Percentiles rank a stretch among this genome's conserved stretches.
These are phyloP conservation scores for Xylaria sp. DNA, from an alignment of 2,329 filamentous ascomycete species.

Conservation along the genomic window DNA sequence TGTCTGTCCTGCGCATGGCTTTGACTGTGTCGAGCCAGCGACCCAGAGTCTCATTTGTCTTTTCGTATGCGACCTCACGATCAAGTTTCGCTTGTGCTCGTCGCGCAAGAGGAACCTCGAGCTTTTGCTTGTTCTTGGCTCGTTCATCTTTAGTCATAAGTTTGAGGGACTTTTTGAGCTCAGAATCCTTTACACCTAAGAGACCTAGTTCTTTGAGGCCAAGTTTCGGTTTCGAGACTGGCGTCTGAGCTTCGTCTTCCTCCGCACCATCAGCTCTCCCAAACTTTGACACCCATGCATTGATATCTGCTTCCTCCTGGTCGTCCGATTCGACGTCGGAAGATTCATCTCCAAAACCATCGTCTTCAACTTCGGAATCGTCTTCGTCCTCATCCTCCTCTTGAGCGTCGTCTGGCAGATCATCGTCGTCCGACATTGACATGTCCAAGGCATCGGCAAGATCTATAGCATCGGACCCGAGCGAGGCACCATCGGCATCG, in stretches of 20 bases:
- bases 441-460: conserved; percentile 66
- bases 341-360: conserved; percentile 53
- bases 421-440: conserved; percentile 60
- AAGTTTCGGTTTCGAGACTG: conserved; percentile 73
- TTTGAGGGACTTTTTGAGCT: conserved; percentile 83
- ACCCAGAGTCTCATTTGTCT: conserved; percentile 89
- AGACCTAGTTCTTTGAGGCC: conserved; percentile 80
- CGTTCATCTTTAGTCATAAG: conserved; percentile 74
- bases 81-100: conserved; percentile 88
- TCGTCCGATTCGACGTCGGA: conserved; percentile 58
- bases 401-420: conserved; percentile 61
- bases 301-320: conserved; percentile 60
- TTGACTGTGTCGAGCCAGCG: conserved; percentile 97
- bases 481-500: conserved; percentile 68
- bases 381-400: conserved; percentile 58
- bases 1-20: conserved; percentile 89
- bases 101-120: conserved; percentile 84
- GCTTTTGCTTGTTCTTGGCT: conserved; percentile 70
- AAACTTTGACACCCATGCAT: conserved; percentile 70
- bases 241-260: conserved; percentile 58
- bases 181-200: conserved; percentile 76
- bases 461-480: conserved; percentile 70
- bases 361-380: conserved; percentile 58
- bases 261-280: conserved; percentile 72
- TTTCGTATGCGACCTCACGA: conserved; percentile 83